Evolutionary conservation across 306 rosid species (phyloP).

Genomic region (Prunus padus): DNA sequence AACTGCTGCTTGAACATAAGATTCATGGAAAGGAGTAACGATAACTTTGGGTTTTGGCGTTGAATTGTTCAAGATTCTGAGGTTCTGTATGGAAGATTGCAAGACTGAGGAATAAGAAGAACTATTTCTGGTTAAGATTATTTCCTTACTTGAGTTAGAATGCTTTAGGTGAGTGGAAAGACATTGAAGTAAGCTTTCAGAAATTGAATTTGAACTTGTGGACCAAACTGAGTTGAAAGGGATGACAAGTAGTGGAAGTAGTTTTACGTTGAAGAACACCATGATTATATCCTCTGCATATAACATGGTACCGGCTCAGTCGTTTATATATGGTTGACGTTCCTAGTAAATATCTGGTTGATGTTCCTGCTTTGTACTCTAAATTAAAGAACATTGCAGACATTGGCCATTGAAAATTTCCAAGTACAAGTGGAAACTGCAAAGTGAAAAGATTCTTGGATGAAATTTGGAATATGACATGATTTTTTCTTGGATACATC

Average conservation of each 20-base stretch:
- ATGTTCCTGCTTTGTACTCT: neutral
- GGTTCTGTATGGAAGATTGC: slow-evolving; percentile 35
- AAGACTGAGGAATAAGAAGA: slow-evolving; percentile 30
- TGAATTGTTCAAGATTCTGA: slow-evolving; percentile 36
- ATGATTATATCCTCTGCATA: neutral
- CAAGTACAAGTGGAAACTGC: neutral
- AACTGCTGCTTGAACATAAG: slow-evolving; percentile 32
- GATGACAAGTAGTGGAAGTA: neutral
- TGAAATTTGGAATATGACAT: neutral
- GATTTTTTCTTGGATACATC: neutral
- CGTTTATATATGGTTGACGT: neutral
- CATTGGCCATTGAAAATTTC: neutral
- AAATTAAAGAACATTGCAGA: neutral
- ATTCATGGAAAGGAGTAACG: slow-evolving; percentile 33
- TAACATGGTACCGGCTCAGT: neutral
- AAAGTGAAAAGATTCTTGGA: neutral
- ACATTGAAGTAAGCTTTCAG: slow-evolving; percentile 13
- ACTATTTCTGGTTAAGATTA: slow-evolving; percentile 17
- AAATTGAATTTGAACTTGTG: neutral
- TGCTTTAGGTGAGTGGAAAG: neutral
- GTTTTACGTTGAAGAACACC: neutral
- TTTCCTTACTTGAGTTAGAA: neutral
- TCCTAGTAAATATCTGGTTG: neutral
- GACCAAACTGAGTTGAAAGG: neutral
- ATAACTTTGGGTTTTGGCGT: slow-evolving; percentile 44